These are phyloP conservation scores for Thozetella sp. DNA, from an alignment of 495 filamentous ascomycete species.

Conservation along the genomic window DNA sequence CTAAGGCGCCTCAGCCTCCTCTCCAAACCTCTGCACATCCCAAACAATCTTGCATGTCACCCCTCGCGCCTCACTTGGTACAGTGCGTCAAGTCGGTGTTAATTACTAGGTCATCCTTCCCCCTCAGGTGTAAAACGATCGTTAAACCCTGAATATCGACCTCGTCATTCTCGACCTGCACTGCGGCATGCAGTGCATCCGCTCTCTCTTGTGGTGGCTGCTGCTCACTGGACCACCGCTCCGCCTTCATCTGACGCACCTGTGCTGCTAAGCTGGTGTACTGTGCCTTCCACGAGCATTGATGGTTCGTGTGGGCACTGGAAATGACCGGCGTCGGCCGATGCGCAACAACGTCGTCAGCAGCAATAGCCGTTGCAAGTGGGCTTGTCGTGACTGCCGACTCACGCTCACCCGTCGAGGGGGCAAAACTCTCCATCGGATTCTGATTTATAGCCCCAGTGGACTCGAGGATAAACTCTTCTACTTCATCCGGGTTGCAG, in stretches of 20 bases:
- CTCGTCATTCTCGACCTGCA: conserved; percentile 15
- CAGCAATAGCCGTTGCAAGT: neutral
- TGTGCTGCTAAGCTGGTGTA: conserved; percentile 26
- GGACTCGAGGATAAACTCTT: neutral
- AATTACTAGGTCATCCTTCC: conserved; percentile 47
- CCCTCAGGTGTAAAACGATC: conserved; percentile 43
- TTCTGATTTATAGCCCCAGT: neutral
- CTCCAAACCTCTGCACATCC: neutral
- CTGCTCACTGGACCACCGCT: conserved; percentile 4
- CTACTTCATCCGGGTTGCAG: neutral
- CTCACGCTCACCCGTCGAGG: too few relatives aligned
- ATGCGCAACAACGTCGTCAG: neutral
- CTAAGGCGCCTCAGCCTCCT: neutral
- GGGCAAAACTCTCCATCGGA: neutral
- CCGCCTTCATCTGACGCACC: conserved; percentile 25
- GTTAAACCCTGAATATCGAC: conserved; percentile 43
- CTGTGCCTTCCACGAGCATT: conserved; percentile 30
- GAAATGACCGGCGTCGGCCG: conserved; percentile 15
- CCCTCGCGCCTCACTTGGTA: conserved; percentile 2
- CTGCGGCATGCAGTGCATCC: neutral
- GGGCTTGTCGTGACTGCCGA: neutral
- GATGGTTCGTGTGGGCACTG: conserved; percentile 20
- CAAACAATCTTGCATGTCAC: neutral
- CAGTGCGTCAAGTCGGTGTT: conserved; percentile 35
- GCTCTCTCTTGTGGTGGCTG: neutral